phyloP scores from a whole-genome alignment of 148 eudicot genomes.

The Cornus controversa region DNA sequence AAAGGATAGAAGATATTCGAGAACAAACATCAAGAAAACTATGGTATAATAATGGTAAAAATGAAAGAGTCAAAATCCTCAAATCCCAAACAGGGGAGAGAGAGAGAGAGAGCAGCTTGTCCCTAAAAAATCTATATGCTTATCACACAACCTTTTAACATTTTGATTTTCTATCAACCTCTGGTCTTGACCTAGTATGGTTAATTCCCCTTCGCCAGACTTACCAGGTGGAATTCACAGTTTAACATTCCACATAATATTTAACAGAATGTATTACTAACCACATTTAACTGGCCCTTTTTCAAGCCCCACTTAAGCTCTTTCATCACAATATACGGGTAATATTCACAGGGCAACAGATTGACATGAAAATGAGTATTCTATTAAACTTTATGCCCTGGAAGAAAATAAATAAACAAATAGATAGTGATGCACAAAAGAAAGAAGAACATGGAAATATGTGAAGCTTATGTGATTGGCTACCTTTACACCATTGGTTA shows the following conservation, averaged over 20 bases:
- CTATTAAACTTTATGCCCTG: neutral
- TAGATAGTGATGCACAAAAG: neutral
- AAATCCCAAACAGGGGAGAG: too few species aligned
- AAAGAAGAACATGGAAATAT: neutral
- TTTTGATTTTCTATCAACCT: neutral
- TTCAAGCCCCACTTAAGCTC: neutral
- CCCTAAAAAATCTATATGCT: too few species aligned
- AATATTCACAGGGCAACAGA: neutral
- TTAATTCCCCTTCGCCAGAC: neutral
- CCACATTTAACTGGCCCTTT: neutral
- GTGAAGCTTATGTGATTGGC: neutral
- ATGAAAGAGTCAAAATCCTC: too few species aligned
- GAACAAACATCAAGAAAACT: too few species aligned
- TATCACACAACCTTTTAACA: neutral
- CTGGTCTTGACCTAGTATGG: neutral
- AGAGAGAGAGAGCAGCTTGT: too few species aligned
- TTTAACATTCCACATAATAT: neutral
- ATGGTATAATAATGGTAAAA: too few species aligned
- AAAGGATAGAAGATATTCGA: too few species aligned
- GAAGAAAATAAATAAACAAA: neutral
- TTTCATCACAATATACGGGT: too few species aligned
- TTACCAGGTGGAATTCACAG: neutral
- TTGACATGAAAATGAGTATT: neutral
- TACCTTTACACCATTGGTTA: conserved; percentile 94
- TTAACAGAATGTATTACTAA: neutral